These are phyloP conservation scores for Geosmithia flava DNA, from an alignment of 2,329 filamentous ascomycete genomes.

Conservation along the genomic window DNA sequence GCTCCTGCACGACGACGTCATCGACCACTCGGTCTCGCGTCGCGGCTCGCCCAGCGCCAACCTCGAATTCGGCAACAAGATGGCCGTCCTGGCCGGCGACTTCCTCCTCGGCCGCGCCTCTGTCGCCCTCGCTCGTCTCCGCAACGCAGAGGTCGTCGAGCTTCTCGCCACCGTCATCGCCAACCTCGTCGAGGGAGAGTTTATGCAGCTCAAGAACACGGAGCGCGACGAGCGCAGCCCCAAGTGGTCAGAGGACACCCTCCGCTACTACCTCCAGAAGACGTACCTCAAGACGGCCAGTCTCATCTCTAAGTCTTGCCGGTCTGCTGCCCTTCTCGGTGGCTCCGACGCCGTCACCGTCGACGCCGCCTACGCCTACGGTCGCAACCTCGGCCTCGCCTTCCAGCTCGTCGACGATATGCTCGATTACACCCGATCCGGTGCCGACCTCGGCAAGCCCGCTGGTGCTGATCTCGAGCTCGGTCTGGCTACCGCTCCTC, in stretches of 20 bases:
- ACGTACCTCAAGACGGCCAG: constrained; percentile 96
- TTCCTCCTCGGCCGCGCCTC: constrained; percentile 89
- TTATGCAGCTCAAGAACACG: constrained; percentile 99
- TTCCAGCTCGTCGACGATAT: constrained; percentile 98
- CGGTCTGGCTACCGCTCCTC: constrained; percentile 82
- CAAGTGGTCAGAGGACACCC: constrained; percentile 74
- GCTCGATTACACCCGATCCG: constrained; percentile 87
- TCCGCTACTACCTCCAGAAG: constrained; percentile 93
- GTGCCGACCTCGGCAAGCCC: constrained; percentile 81
- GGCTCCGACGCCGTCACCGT: constrained; percentile 66
- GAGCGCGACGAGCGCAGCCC: constrained; percentile 76
- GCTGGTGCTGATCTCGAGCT: constrained; percentile 89
- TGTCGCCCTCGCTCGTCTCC: constrained; percentile 77
- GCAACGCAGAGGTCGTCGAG: constrained; percentile 90
- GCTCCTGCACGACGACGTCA: constrained; percentile 94
- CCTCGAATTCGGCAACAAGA: constrained; percentile 95
- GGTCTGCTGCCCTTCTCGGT: constrained; percentile 77
- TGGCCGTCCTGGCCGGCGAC: constrained; percentile 96
- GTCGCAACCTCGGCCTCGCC: constrained; percentile 83
- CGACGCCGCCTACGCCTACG: constrained; percentile 84
- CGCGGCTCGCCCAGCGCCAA: constrained; percentile 83
- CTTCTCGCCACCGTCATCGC: constrained; percentile 92
- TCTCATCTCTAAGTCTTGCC: constrained; percentile 90
- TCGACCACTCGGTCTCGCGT: constrained; percentile 80
- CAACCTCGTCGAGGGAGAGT: constrained; percentile 95